Base-by-base conservation (phyloP, 2,329 filamentous ascomycete species). In the Cladosporium velox region DNA sequence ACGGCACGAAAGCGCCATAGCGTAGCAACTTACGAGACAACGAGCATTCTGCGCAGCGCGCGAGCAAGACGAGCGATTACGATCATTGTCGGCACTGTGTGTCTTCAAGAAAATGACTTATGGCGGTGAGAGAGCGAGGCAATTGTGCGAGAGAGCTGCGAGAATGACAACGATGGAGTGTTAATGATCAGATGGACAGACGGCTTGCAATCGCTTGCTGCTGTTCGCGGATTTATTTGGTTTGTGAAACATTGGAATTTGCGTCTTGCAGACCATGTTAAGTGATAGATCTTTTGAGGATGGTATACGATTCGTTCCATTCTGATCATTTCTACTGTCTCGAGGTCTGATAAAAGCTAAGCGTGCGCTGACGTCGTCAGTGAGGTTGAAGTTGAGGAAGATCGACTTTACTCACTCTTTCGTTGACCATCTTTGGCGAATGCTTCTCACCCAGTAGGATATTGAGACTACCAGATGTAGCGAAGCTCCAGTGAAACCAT, bases 11-110 rank as follows among this genome's bases (percentile, higher is more conserved):
- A 52, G 41, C 55, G 55, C 58, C 49, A 54, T 65, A 47, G 64
- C 49, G 57, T 41, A 65, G 64, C 44, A 57, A 44, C 49, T 47
- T n/a, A 64, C 35, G 61, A 64, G 61, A 57, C 61, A 64, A 64
- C 35, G 61, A 64, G 21, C 61, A 64, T 32, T 47, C 61, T 64
- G 61, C 61, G 61, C 51, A 47, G 14, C 30, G 51, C 51, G 41
- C 61, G 61, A 64, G 51, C 51, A 24, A 59, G 54, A 64, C 61
- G 51, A 64, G 61, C 49, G 51, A 64, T 64, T 12, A 64, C 51
- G 61, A 64, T 57, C 61, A 55, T 57, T 35, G 32, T 30, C 51
- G 34, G 55, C 35, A 64, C 61, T 57, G 51, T 28, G 61, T 57
- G 51, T 57, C 49, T 35, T 30, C 26, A 47, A 54, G 24, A 63